phyloP scores from a whole-genome alignment of 1,139 yeast genomes.

The Candida buenavistaensis region DNA sequence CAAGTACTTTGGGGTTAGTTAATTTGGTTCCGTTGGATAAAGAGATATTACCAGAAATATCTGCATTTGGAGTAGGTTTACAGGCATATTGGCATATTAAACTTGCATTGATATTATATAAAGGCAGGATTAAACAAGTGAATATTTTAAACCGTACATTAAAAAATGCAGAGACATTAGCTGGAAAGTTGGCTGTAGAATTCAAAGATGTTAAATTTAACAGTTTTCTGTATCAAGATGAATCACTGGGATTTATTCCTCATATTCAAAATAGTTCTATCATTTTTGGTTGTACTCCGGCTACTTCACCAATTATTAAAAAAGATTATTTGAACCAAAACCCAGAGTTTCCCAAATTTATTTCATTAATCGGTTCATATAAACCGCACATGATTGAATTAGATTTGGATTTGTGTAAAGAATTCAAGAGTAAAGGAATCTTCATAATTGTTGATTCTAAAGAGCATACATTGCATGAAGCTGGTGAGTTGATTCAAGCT shows the following conservation, averaged over 20 bases:
- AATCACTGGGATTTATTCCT: slow-evolving; percentile 15
- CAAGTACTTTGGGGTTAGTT: slow-evolving; percentile 49
- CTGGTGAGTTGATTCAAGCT: slow-evolving; percentile 62
- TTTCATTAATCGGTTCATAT: slow-evolving; percentile 66
- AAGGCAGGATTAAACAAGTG: slow-evolving; percentile 33
- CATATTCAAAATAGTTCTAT: slow-evolving; percentile 35
- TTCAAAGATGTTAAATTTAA: slow-evolving; percentile 23
- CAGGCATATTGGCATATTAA: slow-evolving; percentile 69
- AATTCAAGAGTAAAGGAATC: slow-evolving; percentile 20
- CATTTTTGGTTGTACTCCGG: slow-evolving; percentile 61
- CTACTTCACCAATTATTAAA: slow-evolving; percentile 48
- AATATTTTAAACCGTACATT: slow-evolving; percentile 49
- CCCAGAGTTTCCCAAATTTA: slow-evolving; percentile 35
- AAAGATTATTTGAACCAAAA: slow-evolving; percentile 32
- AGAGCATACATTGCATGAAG: slow-evolving; percentile 56
- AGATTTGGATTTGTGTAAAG: slow-evolving; percentile 40
- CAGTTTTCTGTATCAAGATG: slow-evolving; percentile 21
- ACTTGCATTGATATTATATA: slow-evolving; percentile 44
- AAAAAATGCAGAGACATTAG: slow-evolving; percentile 39
- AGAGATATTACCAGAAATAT: slow-evolving; percentile 26
- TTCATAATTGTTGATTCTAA: slow-evolving; percentile 60
- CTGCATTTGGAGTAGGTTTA: slow-evolving; percentile 64
- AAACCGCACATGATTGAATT: slow-evolving; percentile 70
- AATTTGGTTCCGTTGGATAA: slow-evolving; percentile 26
- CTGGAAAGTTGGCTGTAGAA: slow-evolving; percentile 22